Base-by-base conservation (phyloP, 2,329 filamentous ascomycete species). In the Aspergillus sp. region DNA sequence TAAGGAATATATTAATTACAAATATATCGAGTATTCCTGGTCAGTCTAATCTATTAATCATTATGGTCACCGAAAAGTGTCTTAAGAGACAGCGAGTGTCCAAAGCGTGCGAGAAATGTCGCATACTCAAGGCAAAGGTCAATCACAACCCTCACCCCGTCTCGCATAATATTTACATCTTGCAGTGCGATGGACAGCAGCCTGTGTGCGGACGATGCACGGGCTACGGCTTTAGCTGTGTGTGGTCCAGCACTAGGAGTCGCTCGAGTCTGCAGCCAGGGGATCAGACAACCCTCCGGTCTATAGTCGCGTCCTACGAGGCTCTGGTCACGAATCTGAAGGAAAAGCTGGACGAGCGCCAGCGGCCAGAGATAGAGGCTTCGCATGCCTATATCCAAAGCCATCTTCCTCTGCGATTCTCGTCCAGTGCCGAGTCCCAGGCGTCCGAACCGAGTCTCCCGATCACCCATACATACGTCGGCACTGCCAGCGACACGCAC, bases 401-500 rank as follows among this genome's bases (percentile, higher is more conserved):
- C 27, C 27, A 30, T 12, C 44, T 20, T 3, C 12, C 15, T 13
- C 12, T 37, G 34, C 12, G 12, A 3, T 11, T 22, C 22, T 11
- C 20, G 20, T 17, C 11, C 40, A 44, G 19, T 13, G 22, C 9
- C 17, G 15, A 44, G 6, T 13, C 40, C 40, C 5, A 30, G 9
- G 27, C 9, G 8, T 30, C 27, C 17, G 19, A 19, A 17, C 3
- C n/a, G n/a, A n/a, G 11, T 9, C 24, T 24, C 5, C 54, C 11
- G 24, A 24, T 8, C 63, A 58, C 8, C 37, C 48, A n/a, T 37
- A 69, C 70, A 6, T 75, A 74, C 56, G 61, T 75, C 1, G 74
- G 74, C 37, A 72, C 75, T 51, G 72, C 71, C n/a, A 75, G 72
- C 61, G 74, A 76, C 41, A 68, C 76, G 20, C 67, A 67, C 37